A percentile compares a stretch with the other conserved stretches of the same genome.
Conservation (phyloP, 2,329 filamentous ascomycete genomes). For the Colletotrichum musicola region DNA sequence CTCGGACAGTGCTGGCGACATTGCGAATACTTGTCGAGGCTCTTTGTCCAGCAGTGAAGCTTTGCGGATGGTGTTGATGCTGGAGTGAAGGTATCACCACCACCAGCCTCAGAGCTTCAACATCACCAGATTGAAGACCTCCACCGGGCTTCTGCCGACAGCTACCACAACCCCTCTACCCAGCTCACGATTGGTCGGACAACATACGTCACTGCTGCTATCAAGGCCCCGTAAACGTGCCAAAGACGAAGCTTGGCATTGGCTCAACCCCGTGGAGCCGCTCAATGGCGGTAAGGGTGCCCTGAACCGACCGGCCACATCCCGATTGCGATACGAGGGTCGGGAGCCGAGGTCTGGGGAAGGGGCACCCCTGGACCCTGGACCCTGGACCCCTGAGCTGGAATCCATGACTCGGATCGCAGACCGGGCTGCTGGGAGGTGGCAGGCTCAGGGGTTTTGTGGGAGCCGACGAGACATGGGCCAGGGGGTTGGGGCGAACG, state of each 20-base stretch:
- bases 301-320: background rate
- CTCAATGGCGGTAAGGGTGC: background rate
- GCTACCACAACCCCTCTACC: background rate
- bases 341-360: background rate
- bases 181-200: background rate
- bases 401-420: slow-evolving; percentile 12
- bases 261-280: background rate
- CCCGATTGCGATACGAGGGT: slow-evolving; percentile 4
- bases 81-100: background rate
- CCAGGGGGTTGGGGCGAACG: background rate
- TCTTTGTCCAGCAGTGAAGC: background rate
- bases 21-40: background rate
- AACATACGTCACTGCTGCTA: background rate
- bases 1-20: slow-evolving; percentile 1
- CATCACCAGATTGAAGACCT: background rate
- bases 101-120: background rate
- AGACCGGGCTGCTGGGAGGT: slow-evolving; percentile 7
- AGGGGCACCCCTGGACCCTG: background rate
- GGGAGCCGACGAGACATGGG: background rate
- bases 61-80: background rate
- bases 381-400: background rate
- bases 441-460: slow-evolving; percentile 2
- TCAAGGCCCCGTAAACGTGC: slow-evolving; percentile 15
- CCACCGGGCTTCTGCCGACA: background rate
- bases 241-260: slow-evolving; percentile 11